A percentile compares a stretch with the other conserved stretches of the same genome.
These are phyloP conservation scores for Tranzscheliella williamsii DNA, from an alignment of 1,284 basidiomycete genomes.

Conservation along the genomic window DNA sequence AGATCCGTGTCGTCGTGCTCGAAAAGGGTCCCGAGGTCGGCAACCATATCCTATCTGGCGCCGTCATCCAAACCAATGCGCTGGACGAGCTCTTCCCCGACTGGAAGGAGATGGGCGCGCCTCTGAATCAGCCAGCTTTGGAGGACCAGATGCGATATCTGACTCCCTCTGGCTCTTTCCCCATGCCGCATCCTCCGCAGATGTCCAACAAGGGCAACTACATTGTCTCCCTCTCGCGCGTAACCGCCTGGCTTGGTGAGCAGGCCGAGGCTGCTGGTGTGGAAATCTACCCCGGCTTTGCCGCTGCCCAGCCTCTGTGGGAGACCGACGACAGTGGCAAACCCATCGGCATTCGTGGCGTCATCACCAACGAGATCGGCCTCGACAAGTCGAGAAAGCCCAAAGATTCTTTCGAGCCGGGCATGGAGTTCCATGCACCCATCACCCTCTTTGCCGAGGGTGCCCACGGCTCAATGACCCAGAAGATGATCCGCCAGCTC, in stretches of 20 bases:
- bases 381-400: conserved; percentile 76
- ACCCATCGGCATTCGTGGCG: conserved; percentile 71
- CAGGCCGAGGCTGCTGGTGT: conserved; percentile 90
- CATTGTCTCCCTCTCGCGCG: conserved; percentile 83
- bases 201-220: conserved; percentile 96
- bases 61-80: conserved; percentile 89
- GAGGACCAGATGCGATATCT: conserved; percentile 86
- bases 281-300: conserved; percentile 96
- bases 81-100: conserved; percentile 88
- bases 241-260: conserved; percentile 85
- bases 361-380: conserved; percentile 93
- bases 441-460: conserved; percentile 95
- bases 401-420: conserved; percentile 90
- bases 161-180: conserved; percentile 73
- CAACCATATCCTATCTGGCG: conserved; percentile 92
- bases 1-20: conserved; percentile 87
- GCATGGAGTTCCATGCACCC: conserved; percentile 93
- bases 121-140: conserved; percentile 77
- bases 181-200: conserved; percentile 94
- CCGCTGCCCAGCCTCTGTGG: conserved; percentile 80
- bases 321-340: conserved; percentile 70
- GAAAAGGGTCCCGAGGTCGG: conserved; percentile 95
- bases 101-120: conserved; percentile 71
- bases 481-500: conserved; percentile 78
- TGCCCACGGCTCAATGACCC: conserved; percentile 87